phyloP scores from a whole-genome alignment of 2,329 filamentous ascomycete genomes.

The Ilyonectria sp. region DNA sequence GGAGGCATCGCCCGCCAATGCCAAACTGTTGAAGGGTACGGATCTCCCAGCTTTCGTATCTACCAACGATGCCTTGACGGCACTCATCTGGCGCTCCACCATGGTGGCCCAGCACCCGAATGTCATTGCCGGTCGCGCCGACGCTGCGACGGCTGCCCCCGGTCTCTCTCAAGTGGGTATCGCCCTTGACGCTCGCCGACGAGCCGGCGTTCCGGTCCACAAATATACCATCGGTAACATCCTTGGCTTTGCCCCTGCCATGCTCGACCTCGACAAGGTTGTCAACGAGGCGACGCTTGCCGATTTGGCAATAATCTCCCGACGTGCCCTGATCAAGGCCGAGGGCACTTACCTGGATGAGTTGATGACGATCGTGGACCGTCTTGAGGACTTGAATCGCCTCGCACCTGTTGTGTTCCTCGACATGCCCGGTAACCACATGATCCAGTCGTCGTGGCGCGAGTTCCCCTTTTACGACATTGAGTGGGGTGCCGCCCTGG shows the following conservation, averaged over 20 bases:
- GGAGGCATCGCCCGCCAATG: slow-evolving; percentile 28
- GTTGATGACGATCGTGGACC: slow-evolving; percentile 23
- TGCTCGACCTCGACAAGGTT: slow-evolving; percentile 27
- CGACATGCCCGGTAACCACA: slow-evolving; percentile 32
- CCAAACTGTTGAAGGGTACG: slow-evolving; percentile 26
- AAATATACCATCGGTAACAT: slow-evolving; percentile 32
- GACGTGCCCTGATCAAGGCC: slow-evolving; percentile 23
- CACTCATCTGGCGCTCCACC: slow-evolving; percentile 32
- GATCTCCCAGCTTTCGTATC: slow-evolving; percentile 27
- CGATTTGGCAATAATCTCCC: slow-evolving; percentile 27
- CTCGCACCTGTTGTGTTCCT: slow-evolving; percentile 26
- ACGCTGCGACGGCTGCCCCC: slow-evolving; percentile 2
- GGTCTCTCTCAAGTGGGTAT: slow-evolving; percentile 26
- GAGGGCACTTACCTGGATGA: slow-evolving; percentile 23
- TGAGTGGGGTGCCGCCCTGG: slow-evolving; percentile 27
- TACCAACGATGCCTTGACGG: slow-evolving; percentile 31
- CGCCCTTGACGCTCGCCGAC: slow-evolving; percentile 30
- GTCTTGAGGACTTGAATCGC: slow-evolving; percentile 24
- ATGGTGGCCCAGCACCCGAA: slow-evolving; percentile 29
- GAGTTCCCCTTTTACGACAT: slow-evolving; percentile 34
- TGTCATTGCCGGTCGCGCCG: neutral
- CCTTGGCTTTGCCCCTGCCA: slow-evolving; percentile 29
- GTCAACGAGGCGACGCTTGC: slow-evolving; percentile 29
- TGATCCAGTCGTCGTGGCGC: slow-evolving; percentile 30
- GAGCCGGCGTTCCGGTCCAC: slow-evolving; percentile 24